Conservation (phyloP, 352 stramenopile species). For the Globisporangium viniferum region DNA sequence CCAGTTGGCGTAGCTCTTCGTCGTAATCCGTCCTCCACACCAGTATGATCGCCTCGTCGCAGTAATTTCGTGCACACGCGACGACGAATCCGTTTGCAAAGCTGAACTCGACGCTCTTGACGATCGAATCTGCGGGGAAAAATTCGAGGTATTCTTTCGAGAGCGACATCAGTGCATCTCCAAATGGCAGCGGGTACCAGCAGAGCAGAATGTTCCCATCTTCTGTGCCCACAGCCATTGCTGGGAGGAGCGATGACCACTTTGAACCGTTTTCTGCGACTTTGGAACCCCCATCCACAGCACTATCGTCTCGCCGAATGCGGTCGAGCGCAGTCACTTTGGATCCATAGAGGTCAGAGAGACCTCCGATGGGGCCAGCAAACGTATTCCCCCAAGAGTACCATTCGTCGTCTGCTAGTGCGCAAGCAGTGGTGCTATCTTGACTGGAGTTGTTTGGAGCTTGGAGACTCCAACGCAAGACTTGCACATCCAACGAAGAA, state of each 20-base stretch:
- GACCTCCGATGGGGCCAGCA: constrained; percentile 44
- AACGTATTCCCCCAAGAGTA: constrained; percentile 51
- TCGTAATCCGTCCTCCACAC: constrained; percentile 80
- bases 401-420: constrained; percentile 42
- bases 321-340: constrained; percentile 33
- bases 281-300: background rate
- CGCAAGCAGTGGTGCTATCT: constrained; percentile 12
- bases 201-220: constrained; percentile 55
- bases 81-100: constrained; percentile 56
- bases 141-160: constrained; percentile 59
- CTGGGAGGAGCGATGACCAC: constrained; percentile 55
- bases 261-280: background rate
- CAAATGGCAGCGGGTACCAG: constrained; percentile 62
- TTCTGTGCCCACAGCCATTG: constrained; percentile 39
- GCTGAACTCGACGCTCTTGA: constrained; percentile 52
- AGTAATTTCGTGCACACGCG: constrained; percentile 34
- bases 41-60: constrained; percentile 35
- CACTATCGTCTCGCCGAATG: constrained; percentile 29
- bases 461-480: constrained; percentile 64
- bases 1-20: constrained; percentile 50
- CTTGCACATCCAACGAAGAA: constrained; percentile 44
- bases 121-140: constrained; percentile 35
- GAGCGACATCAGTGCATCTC: constrained; percentile 28
- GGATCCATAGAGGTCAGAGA: constrained; percentile 35
- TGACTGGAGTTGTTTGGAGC: constrained; percentile 4